Evolutionary conservation across 345 rosid genomes (phyloP), one percentile per base, ranked within the genome.

Genomic region (Barbarea vulgaris): DNA sequence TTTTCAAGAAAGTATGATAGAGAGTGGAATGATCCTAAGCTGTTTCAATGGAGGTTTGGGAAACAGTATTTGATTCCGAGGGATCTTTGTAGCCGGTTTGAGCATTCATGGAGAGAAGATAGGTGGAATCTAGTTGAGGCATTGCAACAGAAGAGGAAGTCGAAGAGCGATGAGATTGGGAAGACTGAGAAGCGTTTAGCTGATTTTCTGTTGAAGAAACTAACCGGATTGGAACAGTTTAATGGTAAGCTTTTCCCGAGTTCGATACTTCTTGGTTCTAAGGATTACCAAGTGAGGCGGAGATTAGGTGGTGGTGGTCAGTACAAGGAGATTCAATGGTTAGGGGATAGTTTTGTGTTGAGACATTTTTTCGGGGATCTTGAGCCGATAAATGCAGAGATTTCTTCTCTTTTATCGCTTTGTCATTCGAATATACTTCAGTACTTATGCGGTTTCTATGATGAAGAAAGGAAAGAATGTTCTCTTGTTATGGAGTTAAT

Each of bases 321-420:
- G 83, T 84, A 80, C 44, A 95, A 92, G 85, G 99, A 90, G 79
- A 90, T 95, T 63, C 91, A 84, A 42, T 92, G 99, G 99, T 75
- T 90, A 60, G 99, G 98, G 33, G 93, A 95, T 58, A 78, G 72
- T 51, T 95, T 85, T 14, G 87, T 81, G 6, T 4, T 89, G 82
- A 85, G 96, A 69, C 96, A 88, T 63, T 83, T 92, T 67, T 79
- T 72, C 24, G 87, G 84, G 21, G 97, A 87, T 56, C 69, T 85
- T 59, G 86, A 83, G 54, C 82, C 89, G 7, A 73, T 88, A 14
- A 76, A 73, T 36, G 63, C 82, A 2, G 94, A 95, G 80, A 89
- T 95, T 6, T 82, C 86, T 11, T 73, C 71, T 34, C 68, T 86
- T 34, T 78, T 95, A n/a, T 87, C 90, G 8, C 92, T 95, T 22